Conservation (phyloP, 164 flowering plant genomes). For the Magnolia officinalis region DNA sequence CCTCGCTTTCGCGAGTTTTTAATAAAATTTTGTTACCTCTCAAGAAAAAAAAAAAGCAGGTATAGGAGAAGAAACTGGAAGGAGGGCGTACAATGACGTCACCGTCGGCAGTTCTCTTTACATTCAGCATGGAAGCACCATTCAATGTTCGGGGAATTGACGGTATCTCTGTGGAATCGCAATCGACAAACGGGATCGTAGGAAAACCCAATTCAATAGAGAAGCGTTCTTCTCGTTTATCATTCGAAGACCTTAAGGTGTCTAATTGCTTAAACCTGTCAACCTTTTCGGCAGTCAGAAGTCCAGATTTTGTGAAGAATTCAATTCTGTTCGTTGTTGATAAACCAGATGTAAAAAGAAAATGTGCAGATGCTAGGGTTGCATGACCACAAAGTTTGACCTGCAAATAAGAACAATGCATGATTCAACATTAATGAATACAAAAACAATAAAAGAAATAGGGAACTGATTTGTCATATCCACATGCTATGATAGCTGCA, state of each 20-base stretch:
- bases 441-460: background rate
- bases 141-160: slow-evolving; percentile 47
- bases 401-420: slow-evolving; percentile 14
- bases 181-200: slow-evolving; percentile 31
- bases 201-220: slow-evolving; percentile 77
- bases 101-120: slow-evolving; percentile 38
- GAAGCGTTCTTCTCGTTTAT: slow-evolving; percentile 19
- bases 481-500: background rate
- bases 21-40: no score
- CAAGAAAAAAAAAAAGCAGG: background rate
- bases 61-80: background rate
- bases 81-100: slow-evolving; percentile 41
- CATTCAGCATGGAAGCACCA: slow-evolving; percentile 40
- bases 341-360: slow-evolving; percentile 46
- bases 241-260: slow-evolving; percentile 21
- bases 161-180: slow-evolving; percentile 32
- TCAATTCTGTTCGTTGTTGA: slow-evolving; percentile 41
- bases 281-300: slow-evolving; percentile 54
- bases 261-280: slow-evolving; percentile 14
- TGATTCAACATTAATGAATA: background rate
- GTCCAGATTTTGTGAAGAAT: slow-evolving; percentile 66
- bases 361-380: slow-evolving; percentile 33
- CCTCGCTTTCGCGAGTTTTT: no score
- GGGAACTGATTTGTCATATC: background rate
- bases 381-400: slow-evolving; percentile 33